Evolutionary conservation across 768 basidiomycete genomes (phyloP).

Genomic region (Boletus subcaerulescens): DNA sequence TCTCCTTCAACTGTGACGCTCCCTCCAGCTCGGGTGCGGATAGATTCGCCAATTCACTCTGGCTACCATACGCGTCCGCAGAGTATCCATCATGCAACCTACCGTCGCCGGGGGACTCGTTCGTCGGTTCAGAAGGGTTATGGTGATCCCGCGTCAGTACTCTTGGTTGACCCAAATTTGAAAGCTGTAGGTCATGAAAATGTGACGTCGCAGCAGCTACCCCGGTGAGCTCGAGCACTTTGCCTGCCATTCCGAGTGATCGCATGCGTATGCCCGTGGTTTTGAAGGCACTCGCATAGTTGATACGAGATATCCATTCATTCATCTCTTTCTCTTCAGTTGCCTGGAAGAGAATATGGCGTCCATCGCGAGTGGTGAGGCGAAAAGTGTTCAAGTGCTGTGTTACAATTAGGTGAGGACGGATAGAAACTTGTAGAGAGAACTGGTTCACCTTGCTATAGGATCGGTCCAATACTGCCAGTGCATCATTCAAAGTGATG

Average conservation of each 20-base stretch:
- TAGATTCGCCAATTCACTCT: slow-evolving; percentile 26
- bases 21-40: slow-evolving; percentile 56
- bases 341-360: slow-evolving; percentile 80
- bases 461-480: slow-evolving; percentile 78
- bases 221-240: slow-evolving; percentile 74
- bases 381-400: slow-evolving; percentile 72
- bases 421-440: not conserved
- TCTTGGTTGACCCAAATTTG: slow-evolving; percentile 22
- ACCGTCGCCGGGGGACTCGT: slow-evolving; percentile 24
- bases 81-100: slow-evolving; percentile 26
- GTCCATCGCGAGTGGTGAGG: slow-evolving; percentile 70
- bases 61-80: slow-evolving; percentile 29
- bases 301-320: slow-evolving; percentile 88
- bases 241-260: slow-evolving; percentile 61
- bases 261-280: slow-evolving; percentile 81
- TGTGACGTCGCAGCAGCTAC: slow-evolving; percentile 85
- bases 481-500: slow-evolving; percentile 67
- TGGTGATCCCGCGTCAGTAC: slow-evolving; percentile 42
- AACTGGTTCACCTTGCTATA: slow-evolving; percentile 64
- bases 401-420: slow-evolving; percentile 2
- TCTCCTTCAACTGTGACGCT: slow-evolving; percentile 70
- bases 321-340: slow-evolving; percentile 69
- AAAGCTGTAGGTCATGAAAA: slow-evolving; percentile 61
- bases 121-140: slow-evolving; percentile 39
- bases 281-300: slow-evolving; percentile 93